phyloP scores from a whole-genome alignment of 306 rosid genomes.

The Comarum palustre region DNA sequence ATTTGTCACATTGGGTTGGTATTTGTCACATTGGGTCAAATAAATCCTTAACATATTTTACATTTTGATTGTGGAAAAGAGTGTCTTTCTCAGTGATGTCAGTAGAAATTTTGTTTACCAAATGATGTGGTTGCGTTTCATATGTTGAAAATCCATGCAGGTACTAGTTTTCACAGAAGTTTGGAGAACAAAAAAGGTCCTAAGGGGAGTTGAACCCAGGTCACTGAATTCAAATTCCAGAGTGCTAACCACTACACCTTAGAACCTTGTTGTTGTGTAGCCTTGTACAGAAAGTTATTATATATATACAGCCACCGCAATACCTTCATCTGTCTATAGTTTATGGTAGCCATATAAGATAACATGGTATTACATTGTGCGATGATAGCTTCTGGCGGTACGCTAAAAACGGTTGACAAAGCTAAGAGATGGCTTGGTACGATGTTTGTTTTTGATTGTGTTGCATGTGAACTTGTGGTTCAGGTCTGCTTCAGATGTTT shows the following conservation, averaged over 20 bases:
- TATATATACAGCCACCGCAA: no score
- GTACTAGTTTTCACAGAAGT: not conserved
- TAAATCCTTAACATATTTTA: not conserved
- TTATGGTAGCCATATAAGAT: not conserved
- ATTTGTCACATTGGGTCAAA: not conserved
- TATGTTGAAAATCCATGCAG: not conserved
- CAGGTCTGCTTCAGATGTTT: no score
- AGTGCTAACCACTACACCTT: conserved; percentile 9
- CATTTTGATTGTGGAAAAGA: not conserved
- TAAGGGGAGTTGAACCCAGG: conserved; percentile 7
- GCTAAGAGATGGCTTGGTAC: not conserved
- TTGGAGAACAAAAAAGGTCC: not conserved
- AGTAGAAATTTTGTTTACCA: not conserved
- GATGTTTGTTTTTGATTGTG: not conserved
- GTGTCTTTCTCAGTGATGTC: not conserved
- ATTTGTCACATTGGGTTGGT: not conserved
- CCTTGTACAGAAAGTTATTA: not conserved
- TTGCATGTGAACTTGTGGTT: not conserved
- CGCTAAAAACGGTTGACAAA: not conserved
- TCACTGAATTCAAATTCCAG: conserved; percentile 1
- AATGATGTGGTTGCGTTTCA: not conserved
- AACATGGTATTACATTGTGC: not conserved
- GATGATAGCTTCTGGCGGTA: not conserved
- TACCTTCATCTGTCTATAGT: not conserved
- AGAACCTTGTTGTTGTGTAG: not conserved